Evolutionary conservation across 495 filamentous ascomycete species (phyloP).

Genomic region (Xylaria scruposa): DNA sequence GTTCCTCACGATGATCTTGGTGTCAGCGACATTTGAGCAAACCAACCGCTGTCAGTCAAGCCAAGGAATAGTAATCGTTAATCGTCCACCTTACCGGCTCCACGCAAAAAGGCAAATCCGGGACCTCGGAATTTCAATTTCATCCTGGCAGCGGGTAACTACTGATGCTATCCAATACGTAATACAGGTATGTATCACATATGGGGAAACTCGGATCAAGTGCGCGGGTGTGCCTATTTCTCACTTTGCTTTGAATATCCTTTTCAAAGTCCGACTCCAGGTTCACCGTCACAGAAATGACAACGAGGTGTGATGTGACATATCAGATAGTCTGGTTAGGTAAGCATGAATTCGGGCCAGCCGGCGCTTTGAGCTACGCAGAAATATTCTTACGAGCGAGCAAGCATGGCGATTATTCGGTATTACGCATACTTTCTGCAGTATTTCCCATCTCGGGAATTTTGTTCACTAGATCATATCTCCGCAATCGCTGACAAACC

Average conservation of each 20-base stretch:
- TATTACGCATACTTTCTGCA: not conserved
- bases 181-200: not conserved
- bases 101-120: conserved; percentile 17
- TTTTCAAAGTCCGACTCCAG: not conserved
- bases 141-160: not conserved
- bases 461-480: not conserved
- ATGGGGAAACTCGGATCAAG: not conserved
- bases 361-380: not conserved
- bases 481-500: conserved; percentile 21
- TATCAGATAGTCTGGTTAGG: conserved; percentile 12
- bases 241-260: not conserved
- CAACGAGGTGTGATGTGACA: conserved; percentile 6
- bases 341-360: conserved; percentile 13
- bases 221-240: not conserved
- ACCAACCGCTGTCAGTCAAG: conserved; percentile 15
- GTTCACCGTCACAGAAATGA: conserved; percentile 13
- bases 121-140: conserved; percentile 18
- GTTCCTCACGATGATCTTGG: not conserved
- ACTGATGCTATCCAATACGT: not conserved
- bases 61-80: conserved; percentile 27
- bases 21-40: conserved; percentile 18
- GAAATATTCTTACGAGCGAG: not conserved
- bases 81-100: conserved; percentile 21
- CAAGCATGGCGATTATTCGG: too few species aligned
- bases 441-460: not conserved